phyloP scores from a whole-genome alignment of 2,329 filamentous ascomycete genomes.

The Penicillium freii region DNA sequence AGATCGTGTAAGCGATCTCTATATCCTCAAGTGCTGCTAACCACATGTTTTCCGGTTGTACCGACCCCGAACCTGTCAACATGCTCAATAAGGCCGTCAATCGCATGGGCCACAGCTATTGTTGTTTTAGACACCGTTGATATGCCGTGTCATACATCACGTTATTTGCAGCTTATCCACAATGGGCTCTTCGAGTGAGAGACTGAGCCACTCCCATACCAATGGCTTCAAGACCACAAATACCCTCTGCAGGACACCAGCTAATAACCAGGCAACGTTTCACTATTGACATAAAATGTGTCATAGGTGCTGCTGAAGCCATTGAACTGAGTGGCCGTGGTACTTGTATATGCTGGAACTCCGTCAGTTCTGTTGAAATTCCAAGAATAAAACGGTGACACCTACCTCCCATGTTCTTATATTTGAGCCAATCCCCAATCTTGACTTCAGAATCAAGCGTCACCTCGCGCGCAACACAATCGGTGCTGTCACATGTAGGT shows the following conservation, averaged over 20 bases:
- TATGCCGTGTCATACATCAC: not conserved
- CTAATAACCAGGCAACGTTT: slow-evolving; percentile 11
- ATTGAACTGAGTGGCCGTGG: slow-evolving; percentile 26
- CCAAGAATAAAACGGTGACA: not conserved
- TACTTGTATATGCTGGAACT: slow-evolving; percentile 3
- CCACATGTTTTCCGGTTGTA: not conserved
- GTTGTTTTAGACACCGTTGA: not conserved
- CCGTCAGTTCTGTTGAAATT: not conserved
- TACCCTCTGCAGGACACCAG: not conserved
- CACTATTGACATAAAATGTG: slow-evolving; percentile 29
- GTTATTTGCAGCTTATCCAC: not conserved
- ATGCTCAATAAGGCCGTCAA: not conserved
- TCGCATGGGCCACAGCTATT: not conserved
- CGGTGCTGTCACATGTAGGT: slow-evolving; percentile 30
- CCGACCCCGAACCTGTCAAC: not conserved
- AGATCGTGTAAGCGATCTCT: not conserved
- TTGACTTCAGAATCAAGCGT: slow-evolving; percentile 18
- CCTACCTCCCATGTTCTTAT: slow-evolving; percentile 32
- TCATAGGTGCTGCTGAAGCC: slow-evolving; percentile 19
- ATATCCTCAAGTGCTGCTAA: not conserved
- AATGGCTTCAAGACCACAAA: not conserved
- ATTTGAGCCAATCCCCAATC: slow-evolving; percentile 29
- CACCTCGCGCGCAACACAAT: slow-evolving; percentile 21
- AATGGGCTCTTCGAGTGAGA: not conserved
- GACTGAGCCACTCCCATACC: not conserved